Evolutionary conservation across 768 basidiomycete species (phyloP), one percentile per base, ranked within the genome.

Genomic region (Hericium coralloides): DNA sequence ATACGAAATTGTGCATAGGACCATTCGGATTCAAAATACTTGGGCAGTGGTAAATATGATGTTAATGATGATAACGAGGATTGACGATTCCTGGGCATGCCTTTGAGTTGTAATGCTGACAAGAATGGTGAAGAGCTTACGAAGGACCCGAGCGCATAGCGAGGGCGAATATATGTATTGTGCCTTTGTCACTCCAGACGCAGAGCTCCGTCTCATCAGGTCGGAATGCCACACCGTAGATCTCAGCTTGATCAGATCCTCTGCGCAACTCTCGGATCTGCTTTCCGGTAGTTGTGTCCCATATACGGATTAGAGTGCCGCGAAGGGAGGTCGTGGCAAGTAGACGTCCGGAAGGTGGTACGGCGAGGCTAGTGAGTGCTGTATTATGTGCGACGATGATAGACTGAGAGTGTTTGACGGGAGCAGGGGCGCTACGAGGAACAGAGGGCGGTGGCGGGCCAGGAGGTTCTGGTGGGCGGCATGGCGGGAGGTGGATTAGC

Each of bases 11-110:
- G 88, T 14, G 93, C 91, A 66, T 95, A 94, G 0, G 93, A 95
- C 94, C 93, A 95, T 69, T 94, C 87, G n/a, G 92, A 94, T 65
- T 85, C 84, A 67, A 97, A 94, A 68, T 95, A 95, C 60, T 88
- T 90, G 17, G 92, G 92, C 37, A 92, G 76, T 14, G 87, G 88
- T 10, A 95, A 72, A 66, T 86, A 93, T 3, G 88, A 85, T 15
- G 86, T 81, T 49, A 95, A 71, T 4, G 87, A 83, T 0, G 88
- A 91, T 63, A 95, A 78, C 6, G 88, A 81, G 7, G 90, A 93
- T 59, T 90, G 89, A 39, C 89, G 89, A 65, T 94, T 92, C 47
- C 89, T 92, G 65, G 59, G 38, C n/a, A 41, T n/a, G 26, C 41
- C 10, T 1, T 18, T 45, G 10, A 45, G 2, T 10, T 15, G 17